These are phyloP conservation scores for Sugiyamaella sp. DNA, from an alignment of 1,139 yeast genomes.

Conservation along the genomic window DNA sequence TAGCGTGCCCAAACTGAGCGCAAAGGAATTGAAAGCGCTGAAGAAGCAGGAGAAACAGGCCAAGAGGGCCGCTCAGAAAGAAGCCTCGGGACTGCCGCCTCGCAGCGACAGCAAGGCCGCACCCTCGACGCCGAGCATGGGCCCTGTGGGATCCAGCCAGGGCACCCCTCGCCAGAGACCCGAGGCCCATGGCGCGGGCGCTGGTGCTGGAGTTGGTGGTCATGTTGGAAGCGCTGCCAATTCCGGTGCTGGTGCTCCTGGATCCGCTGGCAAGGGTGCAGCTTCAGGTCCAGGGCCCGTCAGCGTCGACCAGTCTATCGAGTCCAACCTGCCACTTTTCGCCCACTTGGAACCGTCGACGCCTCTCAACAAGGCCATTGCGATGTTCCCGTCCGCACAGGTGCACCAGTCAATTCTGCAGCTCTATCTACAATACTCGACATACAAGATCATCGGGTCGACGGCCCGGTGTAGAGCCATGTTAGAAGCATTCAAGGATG, in stretches of 20 bases:
- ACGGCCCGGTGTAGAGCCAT: conserved; percentile 81
- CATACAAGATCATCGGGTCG: conserved; percentile 88
- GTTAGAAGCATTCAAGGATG: conserved; percentile 81
- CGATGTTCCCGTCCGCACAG: conserved; percentile 48
- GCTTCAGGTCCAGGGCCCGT: background rate
- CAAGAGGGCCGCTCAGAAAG: conserved; percentile 72
- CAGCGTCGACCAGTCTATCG: conserved; percentile 15
- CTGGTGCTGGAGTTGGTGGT: too few relatives aligned
- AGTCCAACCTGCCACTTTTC: conserved; percentile 55
- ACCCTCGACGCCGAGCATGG: conserved; percentile 8
- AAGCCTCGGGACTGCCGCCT: conserved; percentile 45
- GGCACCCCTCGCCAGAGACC: conserved; percentile 2
- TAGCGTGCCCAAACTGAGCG: conserved; percentile 59
- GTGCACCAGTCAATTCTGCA: conserved; percentile 87
- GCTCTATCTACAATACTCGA: conserved; percentile 77
- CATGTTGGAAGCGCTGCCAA: conserved; percentile 11
- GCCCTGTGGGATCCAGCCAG: conserved; percentile 6
- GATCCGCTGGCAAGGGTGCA: background rate
- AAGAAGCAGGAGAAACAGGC: conserved; percentile 91
- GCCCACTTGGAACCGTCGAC: conserved; percentile 70
- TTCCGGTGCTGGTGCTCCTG: background rate
- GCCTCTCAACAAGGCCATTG: conserved; percentile 28
- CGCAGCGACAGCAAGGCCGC: conserved; percentile 21
- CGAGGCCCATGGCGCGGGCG: conserved; percentile 1
- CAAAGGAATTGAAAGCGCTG: conserved; percentile 83